Base-by-base conservation (phyloP, 2,329 filamentous ascomycete species). In the Aureobasidium uvarum region DNA sequence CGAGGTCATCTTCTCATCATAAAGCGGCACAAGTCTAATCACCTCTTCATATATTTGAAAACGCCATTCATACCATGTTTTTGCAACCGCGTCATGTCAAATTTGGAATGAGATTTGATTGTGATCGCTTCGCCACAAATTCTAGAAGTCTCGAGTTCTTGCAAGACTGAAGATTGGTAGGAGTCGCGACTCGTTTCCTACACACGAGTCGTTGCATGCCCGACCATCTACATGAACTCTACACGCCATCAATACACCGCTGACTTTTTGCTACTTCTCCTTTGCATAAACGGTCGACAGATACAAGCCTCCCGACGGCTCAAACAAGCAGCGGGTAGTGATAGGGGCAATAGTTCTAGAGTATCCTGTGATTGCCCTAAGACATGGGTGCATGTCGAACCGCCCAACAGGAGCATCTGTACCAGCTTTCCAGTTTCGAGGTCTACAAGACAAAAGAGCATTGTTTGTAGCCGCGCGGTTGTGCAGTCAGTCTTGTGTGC, bases 291-390 rank as follows among this genome's bases (percentile, higher is more conserved):
- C 54, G 54, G 54, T 45, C 36, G 20, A 23, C 38, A 41, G 36
- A 55, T 28, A 55, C 20, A 58, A 58, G 54, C 54, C 54, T 58
- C 54, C 54, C 54, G 39, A 11, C 54, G 23, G 39, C 25, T 23
- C 28, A 36, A n/a, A 41, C 36, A 55, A 55, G n/a, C 20, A 28
- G 36, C 52, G 33, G 52, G 33, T 41, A 11, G 36, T 20, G 20
- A 58, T 45, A 58, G 54, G 54, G 54, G 54, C 54, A 58, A 58
- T 58, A 58, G 39, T 45, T 43, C 54, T 20, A 55, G 54, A 58
- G 54, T 58, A 45, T 58, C 16, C 39, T 31, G 39, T 58, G 31
- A 58, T 58, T 58, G 39, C 43, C 54, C 23, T 20, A 38, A 45
- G 38, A 58, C 54, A 58, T 33, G 50, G 16, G 36, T 38, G 54